These are phyloP conservation scores for Pholiota conissans DNA, from an alignment of 768 basidiomycete genomes.

Conservation along the genomic window DNA sequence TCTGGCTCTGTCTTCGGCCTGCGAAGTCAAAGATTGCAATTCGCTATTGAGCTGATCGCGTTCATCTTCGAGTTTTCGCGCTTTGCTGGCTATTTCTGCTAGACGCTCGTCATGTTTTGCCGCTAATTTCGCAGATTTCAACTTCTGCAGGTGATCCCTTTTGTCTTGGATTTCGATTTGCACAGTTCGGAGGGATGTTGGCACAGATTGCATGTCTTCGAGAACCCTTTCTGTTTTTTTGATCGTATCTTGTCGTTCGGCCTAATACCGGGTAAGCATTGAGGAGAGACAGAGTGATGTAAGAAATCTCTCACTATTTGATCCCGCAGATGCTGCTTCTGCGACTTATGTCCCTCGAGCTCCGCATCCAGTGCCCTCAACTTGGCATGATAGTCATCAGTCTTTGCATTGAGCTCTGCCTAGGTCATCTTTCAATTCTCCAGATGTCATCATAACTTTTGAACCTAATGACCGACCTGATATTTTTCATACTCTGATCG, in stretches of 20 bases:
- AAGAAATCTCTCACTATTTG: conserved; percentile 49
- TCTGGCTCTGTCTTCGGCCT: conserved; percentile 80
- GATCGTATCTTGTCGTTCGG: conserved; percentile 53
- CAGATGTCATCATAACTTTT: too few relatives aligned
- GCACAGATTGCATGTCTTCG: conserved; percentile 55
- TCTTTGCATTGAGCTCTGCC: conserved; percentile 55
- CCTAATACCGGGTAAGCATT: conserved; percentile 29
- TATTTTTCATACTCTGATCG: conserved; percentile 64
- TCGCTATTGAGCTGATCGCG: conserved; percentile 73
- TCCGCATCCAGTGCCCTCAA: conserved; percentile 57
- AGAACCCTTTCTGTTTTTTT: conserved; percentile 51
- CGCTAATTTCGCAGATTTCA: conserved; percentile 55
- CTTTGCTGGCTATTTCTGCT: conserved; percentile 49
- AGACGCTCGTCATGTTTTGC: conserved; percentile 69
- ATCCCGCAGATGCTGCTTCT: conserved; percentile 49
- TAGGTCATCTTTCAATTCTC: too few relatives aligned
- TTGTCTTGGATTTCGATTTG: conserved; percentile 72
- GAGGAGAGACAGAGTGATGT: background rate
- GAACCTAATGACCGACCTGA: conserved; percentile 66
- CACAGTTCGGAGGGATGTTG: conserved; percentile 52
- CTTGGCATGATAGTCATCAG: conserved; percentile 65
- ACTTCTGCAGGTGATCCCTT: conserved; percentile 54
- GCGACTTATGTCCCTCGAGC: conserved; percentile 52
- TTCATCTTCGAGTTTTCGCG: conserved; percentile 64
- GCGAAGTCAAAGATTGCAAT: conserved; percentile 66